Evolutionary conservation across 2,329 filamentous ascomycete species (phyloP), one percentile per base, ranked within the genome.

Genomic region (Dactylellina sp.): DNA sequence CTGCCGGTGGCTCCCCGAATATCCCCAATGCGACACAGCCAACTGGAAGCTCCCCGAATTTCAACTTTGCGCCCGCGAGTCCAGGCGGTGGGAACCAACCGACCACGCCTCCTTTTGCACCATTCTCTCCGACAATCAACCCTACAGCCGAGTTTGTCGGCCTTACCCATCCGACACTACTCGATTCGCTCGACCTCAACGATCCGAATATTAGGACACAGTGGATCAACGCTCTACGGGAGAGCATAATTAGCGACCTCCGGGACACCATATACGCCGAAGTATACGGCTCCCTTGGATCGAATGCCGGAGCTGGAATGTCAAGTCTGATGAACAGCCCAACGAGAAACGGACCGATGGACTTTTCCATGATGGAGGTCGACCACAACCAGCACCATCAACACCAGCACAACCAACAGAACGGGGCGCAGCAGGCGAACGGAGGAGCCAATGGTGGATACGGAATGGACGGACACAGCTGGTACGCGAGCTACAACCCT

Each of bases 141-240:
- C 62, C 72, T 5, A 62, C 61, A 37, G 65, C 52, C 40, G 66
- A 60, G 47, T 77, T 70, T 24, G 66, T 66, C 20, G 62, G 53
- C 50, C 56, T 78, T 18, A 77, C 76, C 22, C 75, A 78, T 50
- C 75, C 76, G 2, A 50, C 56, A 18, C 60, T 76, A 16, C 61
- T 78, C 22, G 76, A 77, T 22, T 76, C 63, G 42, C 68, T 77
- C 49, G 68, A 78, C 44, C 70, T 78, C 7, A 78, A 78, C 62
- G 75, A 78, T 37, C 76, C 76, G 14, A 74, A 62, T 35, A 55
- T 60, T 11, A 56, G 77, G 44, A 56, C 70, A 9, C 57, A 66
- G 37, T 78, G 77, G 77, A 71, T 77, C n/a, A 64, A 65, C 37
- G 76, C 77, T 4, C 75, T 78, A 11, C 76, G 77, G 64, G 75